Evolutionary conservation across 1,139 yeast genomes (phyloP).

Genomic region (Sugiyamaella xylanicola): DNA sequence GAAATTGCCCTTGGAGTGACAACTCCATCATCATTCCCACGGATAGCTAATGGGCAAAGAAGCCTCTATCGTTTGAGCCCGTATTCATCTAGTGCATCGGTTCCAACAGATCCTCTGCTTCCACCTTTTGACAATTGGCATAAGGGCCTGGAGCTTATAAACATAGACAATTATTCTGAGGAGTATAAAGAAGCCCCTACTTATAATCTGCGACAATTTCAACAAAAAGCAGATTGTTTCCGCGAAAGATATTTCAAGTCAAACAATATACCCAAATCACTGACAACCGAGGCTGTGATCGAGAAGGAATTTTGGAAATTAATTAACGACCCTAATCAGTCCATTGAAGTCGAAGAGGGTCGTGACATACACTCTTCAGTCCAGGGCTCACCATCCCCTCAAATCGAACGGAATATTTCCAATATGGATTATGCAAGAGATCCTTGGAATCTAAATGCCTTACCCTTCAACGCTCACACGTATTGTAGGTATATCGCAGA

Average conservation of each 20-base stretch:
- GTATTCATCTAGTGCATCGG: conserved; percentile 22
- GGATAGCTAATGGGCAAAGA: conserved; percentile 24
- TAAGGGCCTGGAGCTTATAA: conserved; percentile 25
- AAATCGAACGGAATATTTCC: conserved; percentile 38
- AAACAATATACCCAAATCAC: conserved; percentile 14
- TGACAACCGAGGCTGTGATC: conserved; percentile 31
- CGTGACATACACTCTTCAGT: conserved; percentile 47
- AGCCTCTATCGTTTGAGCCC: conserved; percentile 26
- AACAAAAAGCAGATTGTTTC: conserved; percentile 57
- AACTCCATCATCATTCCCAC: conserved; percentile 19
- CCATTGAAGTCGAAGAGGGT: conserved; percentile 54
- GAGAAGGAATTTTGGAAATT: conserved; percentile 45
- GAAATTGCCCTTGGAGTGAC: conserved; percentile 15
- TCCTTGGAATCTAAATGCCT: conserved; percentile 71
- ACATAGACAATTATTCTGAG: conserved; percentile 26
- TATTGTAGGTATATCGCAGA: conserved; percentile 48
- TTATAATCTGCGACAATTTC: conserved; percentile 64
- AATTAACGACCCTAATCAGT: conserved; percentile 42
- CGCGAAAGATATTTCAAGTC: conserved; percentile 41
- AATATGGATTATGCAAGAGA: conserved; percentile 38
- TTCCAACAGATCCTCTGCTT: conserved; percentile 29
- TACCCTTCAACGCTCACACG: conserved; percentile 60
- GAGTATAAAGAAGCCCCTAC: conserved; percentile 60
- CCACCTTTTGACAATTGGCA: conserved; percentile 34
- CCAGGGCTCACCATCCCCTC: conserved; percentile 56